Evolutionary conservation across 192 early-diverging fungal species (phyloP).

Genomic region (Backusella macrospora): DNA sequence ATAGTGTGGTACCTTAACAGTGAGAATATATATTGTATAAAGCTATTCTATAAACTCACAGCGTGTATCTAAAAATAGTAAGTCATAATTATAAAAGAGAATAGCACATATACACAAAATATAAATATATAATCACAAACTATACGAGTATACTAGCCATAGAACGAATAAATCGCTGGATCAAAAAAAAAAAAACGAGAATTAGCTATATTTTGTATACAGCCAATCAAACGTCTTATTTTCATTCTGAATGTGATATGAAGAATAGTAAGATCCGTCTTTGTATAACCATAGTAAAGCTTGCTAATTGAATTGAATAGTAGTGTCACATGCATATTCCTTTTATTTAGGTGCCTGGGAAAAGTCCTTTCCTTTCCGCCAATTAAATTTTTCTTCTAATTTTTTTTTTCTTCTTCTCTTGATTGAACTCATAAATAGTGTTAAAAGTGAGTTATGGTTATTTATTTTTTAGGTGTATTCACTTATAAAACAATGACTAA

Average conservation of each 20-base stretch:
- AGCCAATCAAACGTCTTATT: not conserved
- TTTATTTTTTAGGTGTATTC: not conserved
- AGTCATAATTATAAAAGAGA: not conserved
- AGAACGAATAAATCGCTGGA: not conserved
- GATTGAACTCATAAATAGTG: not conserved
- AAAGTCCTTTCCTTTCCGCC: not conserved
- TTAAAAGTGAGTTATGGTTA: not conserved
- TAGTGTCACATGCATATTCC: not conserved
- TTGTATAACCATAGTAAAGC: not conserved
- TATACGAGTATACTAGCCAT: not conserved
- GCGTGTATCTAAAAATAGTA: not conserved
- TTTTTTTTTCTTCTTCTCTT: not conserved
- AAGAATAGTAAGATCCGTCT: not conserved
- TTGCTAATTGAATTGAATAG: not conserved
- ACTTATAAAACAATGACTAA: not conserved
- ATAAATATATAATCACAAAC: not conserved
- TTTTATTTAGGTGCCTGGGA: not conserved
- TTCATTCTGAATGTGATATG: not conserved
- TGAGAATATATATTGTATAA: not conserved
- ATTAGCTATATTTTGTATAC: not conserved
- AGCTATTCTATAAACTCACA: not conserved
- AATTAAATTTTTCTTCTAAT: not conserved
- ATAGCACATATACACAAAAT: not conserved
- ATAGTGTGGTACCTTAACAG: not conserved
- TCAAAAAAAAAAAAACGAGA: not conserved